Evolutionary conservation across 2,329 filamentous ascomycete species (phyloP).

Genomic region (Tolypocladium inflatum): DNA sequence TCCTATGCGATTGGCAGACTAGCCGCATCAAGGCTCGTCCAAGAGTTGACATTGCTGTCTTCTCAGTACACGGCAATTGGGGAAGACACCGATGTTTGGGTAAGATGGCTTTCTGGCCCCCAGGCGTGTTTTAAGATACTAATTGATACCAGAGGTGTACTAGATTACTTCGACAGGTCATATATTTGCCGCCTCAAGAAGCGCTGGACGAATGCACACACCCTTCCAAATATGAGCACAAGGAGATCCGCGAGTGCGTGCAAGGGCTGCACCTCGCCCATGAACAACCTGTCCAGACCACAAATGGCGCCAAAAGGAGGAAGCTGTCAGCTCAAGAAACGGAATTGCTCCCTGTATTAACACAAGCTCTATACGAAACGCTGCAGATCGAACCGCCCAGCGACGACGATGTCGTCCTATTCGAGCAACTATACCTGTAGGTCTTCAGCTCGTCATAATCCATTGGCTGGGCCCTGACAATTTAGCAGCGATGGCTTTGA

Average conservation of each 20-base stretch:
- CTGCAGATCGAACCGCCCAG: conserved; percentile 15
- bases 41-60: conserved; percentile 27
- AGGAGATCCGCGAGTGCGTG: conserved; percentile 17
- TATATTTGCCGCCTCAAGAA: conserved; percentile 9
- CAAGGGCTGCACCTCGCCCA: conserved; percentile 19
- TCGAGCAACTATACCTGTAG: conserved; percentile 36
- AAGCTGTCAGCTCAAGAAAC: conserved; percentile 13
- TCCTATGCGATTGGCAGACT: conserved; percentile 27
- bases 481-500: conserved; percentile 29
- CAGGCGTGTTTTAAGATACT: not conserved
- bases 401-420: conserved; percentile 14
- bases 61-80: conserved; percentile 19
- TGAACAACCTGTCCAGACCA: conserved; percentile 3
- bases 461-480: conserved; percentile 8
- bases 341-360: conserved; percentile 11
- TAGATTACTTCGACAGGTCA: conserved; percentile 17
- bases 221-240: conserved; percentile 19
- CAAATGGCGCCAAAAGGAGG: conserved; percentile 16
- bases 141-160: conserved; percentile 15
- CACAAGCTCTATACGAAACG: conserved; percentile 15
- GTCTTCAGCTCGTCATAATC: conserved; percentile 14
- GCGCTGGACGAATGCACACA: conserved; percentile 12
- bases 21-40: conserved; percentile 31
- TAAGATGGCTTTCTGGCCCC: conserved; percentile 11
- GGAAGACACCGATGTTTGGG: conserved; percentile 31